Evolutionary conservation across 2,329 filamentous ascomycete genomes (phyloP).

Genomic region (Corniculantispora saksenae): DNA sequence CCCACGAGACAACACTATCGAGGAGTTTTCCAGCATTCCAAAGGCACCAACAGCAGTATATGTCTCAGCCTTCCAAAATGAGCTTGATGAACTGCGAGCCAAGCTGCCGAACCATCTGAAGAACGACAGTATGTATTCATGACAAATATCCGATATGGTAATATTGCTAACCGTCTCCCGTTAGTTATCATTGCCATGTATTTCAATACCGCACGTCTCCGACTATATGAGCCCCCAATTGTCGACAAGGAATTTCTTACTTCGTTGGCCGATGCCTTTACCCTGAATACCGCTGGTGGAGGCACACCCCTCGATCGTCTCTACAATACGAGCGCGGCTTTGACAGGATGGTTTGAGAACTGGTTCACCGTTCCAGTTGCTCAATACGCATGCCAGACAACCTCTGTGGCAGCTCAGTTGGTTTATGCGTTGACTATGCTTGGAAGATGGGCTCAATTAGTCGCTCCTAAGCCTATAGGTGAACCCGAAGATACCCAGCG

Average conservation of each 20-base stretch:
- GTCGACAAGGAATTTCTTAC: slow-evolving; percentile 43
- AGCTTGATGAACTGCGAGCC: slow-evolving; percentile 44
- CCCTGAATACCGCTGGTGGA: slow-evolving; percentile 36
- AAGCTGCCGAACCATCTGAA: slow-evolving; percentile 37
- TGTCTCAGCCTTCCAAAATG: slow-evolving; percentile 46
- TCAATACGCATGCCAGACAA: slow-evolving; percentile 48
- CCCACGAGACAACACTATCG: slow-evolving; percentile 35
- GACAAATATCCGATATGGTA: too few species aligned
- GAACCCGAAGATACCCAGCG: slow-evolving; percentile 4
- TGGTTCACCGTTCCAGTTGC: slow-evolving; percentile 47
- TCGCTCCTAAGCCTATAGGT: slow-evolving; percentile 36
- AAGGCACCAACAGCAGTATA: slow-evolving; percentile 47
- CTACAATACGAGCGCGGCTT: slow-evolving; percentile 48
- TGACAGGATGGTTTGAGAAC: slow-evolving; percentile 51
- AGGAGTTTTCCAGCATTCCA: slow-evolving; percentile 36
- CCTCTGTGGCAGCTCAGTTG: slow-evolving; percentile 46
- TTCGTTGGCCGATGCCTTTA: slow-evolving; percentile 45
- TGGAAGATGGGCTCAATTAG: slow-evolving; percentile 51
- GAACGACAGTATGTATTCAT: slow-evolving; percentile 38
- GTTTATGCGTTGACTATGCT: slow-evolving; percentile 54
- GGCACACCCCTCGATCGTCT: slow-evolving; percentile 51
- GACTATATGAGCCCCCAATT: slow-evolving; percentile 50
- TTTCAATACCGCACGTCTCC: slow-evolving; percentile 42
- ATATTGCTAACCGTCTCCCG: neutral
- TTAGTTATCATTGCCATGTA: slow-evolving; percentile 43